Percentiles rank a stretch among this genome's conserved stretches.
Conservation (phyloP, 2,329 filamentous ascomycete genomes). For the Trichoderma sp. region DNA sequence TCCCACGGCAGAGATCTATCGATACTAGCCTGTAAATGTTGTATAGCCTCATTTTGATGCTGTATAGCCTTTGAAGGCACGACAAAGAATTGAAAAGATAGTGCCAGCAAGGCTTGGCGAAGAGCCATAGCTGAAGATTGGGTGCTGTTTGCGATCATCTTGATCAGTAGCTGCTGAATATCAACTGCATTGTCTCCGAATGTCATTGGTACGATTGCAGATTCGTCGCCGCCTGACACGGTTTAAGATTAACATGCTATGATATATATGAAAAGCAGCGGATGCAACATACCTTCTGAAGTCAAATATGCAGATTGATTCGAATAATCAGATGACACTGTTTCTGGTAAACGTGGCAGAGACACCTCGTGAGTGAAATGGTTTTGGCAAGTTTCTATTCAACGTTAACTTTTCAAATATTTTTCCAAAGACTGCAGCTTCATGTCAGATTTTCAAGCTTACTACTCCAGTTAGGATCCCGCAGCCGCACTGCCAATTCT, state of each 20-base stretch:
- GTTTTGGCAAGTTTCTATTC: neutral
- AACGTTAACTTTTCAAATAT: neutral
- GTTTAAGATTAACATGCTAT: neutral
- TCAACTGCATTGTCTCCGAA: neutral
- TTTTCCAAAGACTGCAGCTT: neutral
- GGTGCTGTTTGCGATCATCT: neutral
- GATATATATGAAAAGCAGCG: neutral
- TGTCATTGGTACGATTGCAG: neutral
- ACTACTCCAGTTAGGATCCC: neutral
- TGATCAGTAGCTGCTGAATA: neutral
- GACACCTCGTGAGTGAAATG: neutral
- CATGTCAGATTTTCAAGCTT: neutral
- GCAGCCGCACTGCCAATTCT: neutral
- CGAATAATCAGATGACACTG: neutral
- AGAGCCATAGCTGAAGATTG: neutral
- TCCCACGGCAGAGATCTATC: neutral
- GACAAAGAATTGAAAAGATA: neutral
- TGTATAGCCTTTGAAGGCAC: neutral
- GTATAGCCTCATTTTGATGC: neutral
- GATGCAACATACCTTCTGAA: neutral
- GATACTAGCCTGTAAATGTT: neutral
- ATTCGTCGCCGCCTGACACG: neutral
- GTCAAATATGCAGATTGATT: neutral
- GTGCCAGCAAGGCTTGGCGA: neutral
- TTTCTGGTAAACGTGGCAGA: neutral